These are phyloP conservation scores for Aspergillus pseudotamarii DNA, from an alignment of 2,329 filamentous ascomycete species.

Conservation along the genomic window DNA sequence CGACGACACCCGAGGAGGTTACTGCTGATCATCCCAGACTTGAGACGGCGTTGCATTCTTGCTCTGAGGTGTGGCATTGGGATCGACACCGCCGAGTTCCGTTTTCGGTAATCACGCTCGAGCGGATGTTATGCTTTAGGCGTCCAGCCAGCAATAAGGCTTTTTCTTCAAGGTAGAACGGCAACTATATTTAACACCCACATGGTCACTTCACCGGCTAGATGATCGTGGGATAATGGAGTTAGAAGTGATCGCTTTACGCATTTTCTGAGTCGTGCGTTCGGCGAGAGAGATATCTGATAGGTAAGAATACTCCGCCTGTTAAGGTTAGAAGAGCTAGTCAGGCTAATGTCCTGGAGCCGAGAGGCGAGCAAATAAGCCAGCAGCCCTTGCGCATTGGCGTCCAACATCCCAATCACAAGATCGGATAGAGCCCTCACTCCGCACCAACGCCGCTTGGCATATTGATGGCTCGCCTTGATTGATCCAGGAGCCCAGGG, in stretches of 20 bases:
- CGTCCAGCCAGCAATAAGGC: not conserved
- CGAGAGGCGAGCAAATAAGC: slow-evolving; percentile 1
- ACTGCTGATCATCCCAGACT: not conserved
- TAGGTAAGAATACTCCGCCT: not conserved
- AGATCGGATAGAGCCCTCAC: not conserved
- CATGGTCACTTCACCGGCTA: not conserved
- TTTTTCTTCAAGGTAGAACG: not conserved
- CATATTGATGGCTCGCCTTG: slow-evolving; percentile 6
- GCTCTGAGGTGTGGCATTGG: not conserved
- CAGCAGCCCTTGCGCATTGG: not conserved
- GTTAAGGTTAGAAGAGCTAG: not conserved
- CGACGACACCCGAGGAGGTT: not conserved
- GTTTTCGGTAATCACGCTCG: not conserved
- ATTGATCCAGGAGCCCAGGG: not conserved
- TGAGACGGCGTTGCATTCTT: not conserved
- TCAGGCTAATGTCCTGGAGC: not conserved
- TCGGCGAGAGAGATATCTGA: not conserved
- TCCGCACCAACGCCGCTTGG: slow-evolving; percentile 1
- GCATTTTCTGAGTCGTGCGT: not conserved
- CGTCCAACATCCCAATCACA: slow-evolving; percentile 1
- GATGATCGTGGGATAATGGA: not conserved
- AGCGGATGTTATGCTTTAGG: not conserved
- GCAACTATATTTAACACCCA: not conserved
- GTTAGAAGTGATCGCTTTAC: not conserved
- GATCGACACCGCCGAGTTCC: not conserved